Percentiles rank a stretch among this genome's conserved stretches.
Conservation (phyloP, 2,329 filamentous ascomycete genomes). For the Parastagonospora nodorum region DNA sequence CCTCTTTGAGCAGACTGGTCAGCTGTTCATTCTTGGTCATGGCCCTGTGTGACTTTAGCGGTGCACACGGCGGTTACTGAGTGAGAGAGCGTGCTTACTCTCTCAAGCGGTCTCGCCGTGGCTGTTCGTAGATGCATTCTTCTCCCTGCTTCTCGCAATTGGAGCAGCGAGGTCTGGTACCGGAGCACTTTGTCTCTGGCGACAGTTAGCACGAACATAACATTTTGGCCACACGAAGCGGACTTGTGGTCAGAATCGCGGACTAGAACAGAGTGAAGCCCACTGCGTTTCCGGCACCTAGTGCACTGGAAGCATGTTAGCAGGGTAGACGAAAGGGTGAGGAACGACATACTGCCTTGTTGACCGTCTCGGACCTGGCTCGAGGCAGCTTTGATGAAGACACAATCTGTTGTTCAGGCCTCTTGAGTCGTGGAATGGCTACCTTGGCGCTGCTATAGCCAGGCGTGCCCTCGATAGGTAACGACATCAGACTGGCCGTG, state of each 20-base stretch:
- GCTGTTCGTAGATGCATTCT: conserved; percentile 38
- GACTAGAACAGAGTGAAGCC: neutral
- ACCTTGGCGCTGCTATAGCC: neutral
- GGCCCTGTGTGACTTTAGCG: conserved; percentile 8
- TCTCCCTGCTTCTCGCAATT: conserved; percentile 34
- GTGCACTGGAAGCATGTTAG: conserved; percentile 13
- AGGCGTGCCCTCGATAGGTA: neutral
- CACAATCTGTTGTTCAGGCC: neutral
- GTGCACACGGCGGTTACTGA: neutral
- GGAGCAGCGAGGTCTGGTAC: conserved; percentile 35
- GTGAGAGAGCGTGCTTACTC: conserved; percentile 18
- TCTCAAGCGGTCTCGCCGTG: conserved; percentile 40
- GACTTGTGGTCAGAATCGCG: neutral
- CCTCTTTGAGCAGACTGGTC: conserved; percentile 19
- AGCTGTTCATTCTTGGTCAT: conserved; percentile 19
- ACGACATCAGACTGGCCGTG: neutral
- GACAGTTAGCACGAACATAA: conserved; percentile 3
- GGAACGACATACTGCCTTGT: conserved; percentile 15
- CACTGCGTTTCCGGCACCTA: conserved; percentile 25
- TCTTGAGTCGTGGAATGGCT: neutral
- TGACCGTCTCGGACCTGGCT: conserved; percentile 11
- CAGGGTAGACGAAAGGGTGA: conserved; percentile 1
- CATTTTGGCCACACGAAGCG: neutral
- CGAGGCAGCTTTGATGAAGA: conserved; percentile 2
- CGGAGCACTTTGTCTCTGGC: conserved; percentile 42